Evolutionary conservation across 495 filamentous ascomycete species (phyloP), one percentile per base, ranked within the genome.

Genomic region (Sphaerosporella brunnea): DNA sequence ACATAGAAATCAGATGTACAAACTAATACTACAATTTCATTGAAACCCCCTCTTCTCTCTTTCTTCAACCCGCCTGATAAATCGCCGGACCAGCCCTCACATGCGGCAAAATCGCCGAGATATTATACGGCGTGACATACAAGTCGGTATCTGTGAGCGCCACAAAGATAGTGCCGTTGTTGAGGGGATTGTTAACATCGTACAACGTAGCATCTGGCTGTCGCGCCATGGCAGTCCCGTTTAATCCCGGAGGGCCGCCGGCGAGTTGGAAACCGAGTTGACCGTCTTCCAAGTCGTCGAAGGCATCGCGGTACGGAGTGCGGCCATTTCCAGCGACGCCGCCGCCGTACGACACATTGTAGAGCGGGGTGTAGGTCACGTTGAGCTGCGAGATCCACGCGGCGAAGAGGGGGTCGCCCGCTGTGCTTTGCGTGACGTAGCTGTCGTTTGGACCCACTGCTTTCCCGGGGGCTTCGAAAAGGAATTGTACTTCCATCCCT

Each of bases 371-470:
- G 61, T 92, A 92, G 0, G 85, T 93, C 20, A 84, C 68, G 52
- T 94, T 93, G 25, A 92, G 65, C 71, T 92, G 85, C n/a, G 66
- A 69, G 7, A 80, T 73, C 84, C 82, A 94, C 0, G 72, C 72
- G 1, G 86, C 86, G 32, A 70, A 94, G 34, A 62, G 60, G 0
- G 83, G 78, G 2, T 56, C 50, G 0, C 72, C 71, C 10, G 52
- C 52, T 1, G 69, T 71, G 0, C 51, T 61, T 0, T 67, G 68
- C 0, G 86, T 93, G 16, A 84, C 54, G 56, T 93, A 93, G 54
- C 70, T 78, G 59, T 80, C 80, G 58, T 94, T 87, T 1, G 84
- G 85, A 1, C 86, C 85, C 9, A 87, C 73, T 2, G 64, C 48
- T 50, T 71, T 60, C 0, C 84, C 86, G 0, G 84, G 78, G 0